Percentiles rank a stretch among this genome's conserved stretches.
These are phyloP conservation scores for Inga laurina DNA, from an alignment of 306 rosid species.

Conservation along the genomic window DNA sequence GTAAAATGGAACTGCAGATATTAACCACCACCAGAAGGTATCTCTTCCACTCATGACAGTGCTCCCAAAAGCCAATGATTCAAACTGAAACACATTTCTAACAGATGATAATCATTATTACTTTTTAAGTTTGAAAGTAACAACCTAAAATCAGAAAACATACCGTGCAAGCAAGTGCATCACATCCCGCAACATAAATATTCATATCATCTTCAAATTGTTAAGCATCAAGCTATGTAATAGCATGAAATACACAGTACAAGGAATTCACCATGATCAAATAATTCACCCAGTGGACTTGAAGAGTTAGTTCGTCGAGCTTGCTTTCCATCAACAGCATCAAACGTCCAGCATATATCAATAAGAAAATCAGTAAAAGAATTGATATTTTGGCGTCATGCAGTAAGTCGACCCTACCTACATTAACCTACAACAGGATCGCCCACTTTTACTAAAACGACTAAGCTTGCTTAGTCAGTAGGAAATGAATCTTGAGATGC, in stretches of 20 bases:
- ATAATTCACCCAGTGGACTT: conserved; percentile 94
- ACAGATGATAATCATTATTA: conserved; percentile 27
- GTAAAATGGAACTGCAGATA: conserved; percentile 90
- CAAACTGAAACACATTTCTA: conserved; percentile 58
- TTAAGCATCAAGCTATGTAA: background rate
- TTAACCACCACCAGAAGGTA: conserved; percentile 95
- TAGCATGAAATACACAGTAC: conserved; percentile 4
- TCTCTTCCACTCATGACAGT: conserved; percentile 86
- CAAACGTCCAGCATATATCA: conserved; percentile 70
- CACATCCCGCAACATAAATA: conserved; percentile 78
- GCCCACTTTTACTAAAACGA: conserved; percentile 11
- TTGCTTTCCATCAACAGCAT: conserved; percentile 99
- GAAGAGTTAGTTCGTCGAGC: conserved; percentile 95
- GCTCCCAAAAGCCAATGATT: conserved; percentile 91
- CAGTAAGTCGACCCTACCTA: conserved; percentile 3
- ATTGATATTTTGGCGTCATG: background rate
- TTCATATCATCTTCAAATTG: conserved; percentile 33
- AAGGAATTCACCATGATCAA: conserved; percentile 80
- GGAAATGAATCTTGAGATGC: conserved; percentile 1
- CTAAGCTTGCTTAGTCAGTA: background rate
- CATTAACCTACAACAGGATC: background rate
- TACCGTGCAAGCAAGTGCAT: conserved; percentile 98
- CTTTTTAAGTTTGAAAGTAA: conserved; percentile 30
- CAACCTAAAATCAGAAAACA: conserved; percentile 34
- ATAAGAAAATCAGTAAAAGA: conserved; percentile 17